phyloP scores from a whole-genome alignment of 352 stramenopile genomes.

The Phytophthora parvispora region DNA sequence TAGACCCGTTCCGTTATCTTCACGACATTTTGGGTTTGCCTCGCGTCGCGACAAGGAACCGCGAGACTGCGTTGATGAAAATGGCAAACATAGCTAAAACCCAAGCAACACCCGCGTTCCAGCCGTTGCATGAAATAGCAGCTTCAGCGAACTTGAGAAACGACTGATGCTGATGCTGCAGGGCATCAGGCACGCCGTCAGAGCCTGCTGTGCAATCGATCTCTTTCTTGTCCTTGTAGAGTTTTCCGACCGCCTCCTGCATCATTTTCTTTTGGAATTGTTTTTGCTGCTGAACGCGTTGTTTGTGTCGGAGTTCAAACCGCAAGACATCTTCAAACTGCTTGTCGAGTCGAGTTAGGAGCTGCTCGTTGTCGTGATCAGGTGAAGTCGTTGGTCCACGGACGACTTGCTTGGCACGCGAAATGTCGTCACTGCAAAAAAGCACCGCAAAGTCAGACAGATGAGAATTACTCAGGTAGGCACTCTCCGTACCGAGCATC shows the following conservation, averaged over 20 bases:
- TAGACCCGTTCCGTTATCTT: conserved; percentile 28
- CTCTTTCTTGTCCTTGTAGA: conserved; percentile 80
- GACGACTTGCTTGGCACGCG: conserved; percentile 40
- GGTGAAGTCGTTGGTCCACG: conserved; percentile 15
- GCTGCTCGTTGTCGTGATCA: conserved; percentile 1
- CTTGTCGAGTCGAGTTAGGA: conserved; percentile 46
- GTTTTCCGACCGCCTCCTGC: conserved; percentile 64
- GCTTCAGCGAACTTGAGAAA: conserved; percentile 12
- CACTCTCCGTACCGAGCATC: conserved; percentile 58
- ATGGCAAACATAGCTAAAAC: conserved; percentile 20
- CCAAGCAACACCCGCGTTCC: conserved; percentile 27
- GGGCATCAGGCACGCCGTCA: not conserved
- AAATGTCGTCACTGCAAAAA: conserved; percentile 40
- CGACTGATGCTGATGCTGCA: conserved; percentile 16
- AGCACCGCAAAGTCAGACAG: not conserved
- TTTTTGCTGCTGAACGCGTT: conserved; percentile 47
- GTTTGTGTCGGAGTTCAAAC: conserved; percentile 53
- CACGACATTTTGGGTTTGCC: conserved; percentile 26
- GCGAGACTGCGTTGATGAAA: conserved; percentile 24
- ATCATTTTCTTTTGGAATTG: conserved; percentile 87
- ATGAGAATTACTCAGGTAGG: not conserved
- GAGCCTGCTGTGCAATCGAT: not conserved
- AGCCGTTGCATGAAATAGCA: conserved; percentile 18
- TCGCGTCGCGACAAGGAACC: conserved; percentile 14
- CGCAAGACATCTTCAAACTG: conserved; percentile 65